Percentiles rank a stretch among this genome's conserved stretches.
phyloP scores from a whole-genome alignment of 2,329 filamentous ascomycete species.

The Cladophialophora exuberans region DNA sequence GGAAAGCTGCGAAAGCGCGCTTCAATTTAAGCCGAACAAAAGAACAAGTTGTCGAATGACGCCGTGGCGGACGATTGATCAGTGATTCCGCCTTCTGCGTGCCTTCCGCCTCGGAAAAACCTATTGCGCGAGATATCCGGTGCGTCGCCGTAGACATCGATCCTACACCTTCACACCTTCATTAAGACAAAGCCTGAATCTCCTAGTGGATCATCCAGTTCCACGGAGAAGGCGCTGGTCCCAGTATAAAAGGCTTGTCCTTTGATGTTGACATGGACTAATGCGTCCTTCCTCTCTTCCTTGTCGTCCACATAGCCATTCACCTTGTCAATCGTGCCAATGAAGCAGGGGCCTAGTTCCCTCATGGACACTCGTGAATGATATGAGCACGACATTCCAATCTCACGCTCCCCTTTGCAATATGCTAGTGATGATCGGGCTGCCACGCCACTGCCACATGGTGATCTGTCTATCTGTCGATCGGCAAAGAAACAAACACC shows the following conservation, averaged over 20 bases:
- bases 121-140: too few relatives aligned
- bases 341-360: conserved; percentile 34
- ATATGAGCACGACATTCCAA: conserved; percentile 39
- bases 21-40: too few relatives aligned
- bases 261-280: conserved; percentile 32
- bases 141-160: neutral
- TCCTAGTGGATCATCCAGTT: conserved; percentile 36
- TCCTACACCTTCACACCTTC: neutral
- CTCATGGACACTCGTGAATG: conserved; percentile 42
- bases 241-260: conserved; percentile 42
- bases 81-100: too few relatives aligned
- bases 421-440: conserved; percentile 43
- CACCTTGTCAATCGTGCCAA: conserved; percentile 20
- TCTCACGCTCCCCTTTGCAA: conserved; percentile 34
- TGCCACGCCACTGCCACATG: conserved; percentile 43
- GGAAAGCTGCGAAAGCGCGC: too few relatives aligned
- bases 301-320: too few relatives aligned
- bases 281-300: neutral
- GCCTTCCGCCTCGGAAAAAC: too few relatives aligned
- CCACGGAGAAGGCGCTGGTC: conserved; percentile 36
- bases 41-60: too few relatives aligned
- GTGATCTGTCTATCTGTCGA: conserved; percentile 52
- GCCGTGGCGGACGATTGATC: too few relatives aligned
- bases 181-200: conserved; percentile 27
- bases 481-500: conserved; percentile 52